Evolutionary conservation across 305 asterid genomes (phyloP).

Genomic region (Rubia peregrina): DNA sequence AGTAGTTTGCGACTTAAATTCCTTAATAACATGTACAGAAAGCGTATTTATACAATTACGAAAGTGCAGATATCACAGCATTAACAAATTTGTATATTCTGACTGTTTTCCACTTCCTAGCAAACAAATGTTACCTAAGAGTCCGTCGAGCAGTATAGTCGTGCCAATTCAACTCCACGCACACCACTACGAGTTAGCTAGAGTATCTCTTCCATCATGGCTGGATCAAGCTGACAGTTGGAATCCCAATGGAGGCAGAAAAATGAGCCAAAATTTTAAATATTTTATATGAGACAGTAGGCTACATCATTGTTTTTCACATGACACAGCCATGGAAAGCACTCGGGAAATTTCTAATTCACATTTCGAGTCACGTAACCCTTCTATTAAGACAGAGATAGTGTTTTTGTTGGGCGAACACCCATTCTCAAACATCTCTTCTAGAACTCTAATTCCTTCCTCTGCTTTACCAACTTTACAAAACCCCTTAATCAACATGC

Average conservation of each 20-base stretch:
- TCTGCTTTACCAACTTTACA: constrained; percentile 57
- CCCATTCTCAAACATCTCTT: constrained; percentile 68
- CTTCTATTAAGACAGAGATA: constrained; percentile 44
- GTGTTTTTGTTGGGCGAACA: constrained; percentile 57
- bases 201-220: no score
- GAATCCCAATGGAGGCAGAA: background rate
- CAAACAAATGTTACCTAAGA: background rate
- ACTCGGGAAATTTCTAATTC: constrained; percentile 35
- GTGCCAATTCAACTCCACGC: background rate
- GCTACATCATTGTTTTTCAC: constrained; percentile 11
- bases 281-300: background rate
- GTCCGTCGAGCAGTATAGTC: background rate
- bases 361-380: constrained; percentile 39
- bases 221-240: background rate
- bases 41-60: background rate
- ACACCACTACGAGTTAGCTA: background rate
- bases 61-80: background rate
- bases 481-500: constrained; percentile 62
- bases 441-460: constrained; percentile 57
- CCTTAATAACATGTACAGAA: background rate
- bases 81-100: background rate
- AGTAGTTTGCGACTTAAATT: background rate
- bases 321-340: constrained; percentile 37
- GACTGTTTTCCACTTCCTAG: background rate
- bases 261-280: background rate